Percentiles rank a stretch among this genome's conserved stretches.
These are phyloP conservation scores for Fusarium sp. DNA, from an alignment of 2,329 filamentous ascomycete genomes.

Conservation along the genomic window DNA sequence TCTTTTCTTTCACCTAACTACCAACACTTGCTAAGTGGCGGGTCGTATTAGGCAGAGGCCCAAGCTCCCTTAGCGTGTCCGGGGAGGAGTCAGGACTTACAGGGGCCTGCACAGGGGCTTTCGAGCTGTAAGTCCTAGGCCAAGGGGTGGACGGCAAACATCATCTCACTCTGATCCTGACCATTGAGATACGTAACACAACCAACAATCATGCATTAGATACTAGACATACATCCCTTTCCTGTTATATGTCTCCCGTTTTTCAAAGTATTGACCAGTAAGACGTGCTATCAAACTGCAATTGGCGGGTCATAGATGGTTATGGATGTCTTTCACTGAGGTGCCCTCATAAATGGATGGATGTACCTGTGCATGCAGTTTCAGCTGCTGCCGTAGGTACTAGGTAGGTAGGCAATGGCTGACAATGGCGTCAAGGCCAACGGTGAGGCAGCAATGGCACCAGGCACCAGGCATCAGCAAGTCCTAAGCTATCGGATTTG, in stretches of 20 bases:
- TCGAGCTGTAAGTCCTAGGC: constrained; percentile 2
- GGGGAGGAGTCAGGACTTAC: constrained; percentile 1
- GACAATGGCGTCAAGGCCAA: neutral
- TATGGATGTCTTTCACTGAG: neutral
- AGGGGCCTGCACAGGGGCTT: neutral
- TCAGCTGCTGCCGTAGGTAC: neutral
- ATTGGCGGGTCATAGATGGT: neutral
- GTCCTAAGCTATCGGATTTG: neutral
- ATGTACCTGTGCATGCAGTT: neutral
- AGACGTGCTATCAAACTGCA: neutral
- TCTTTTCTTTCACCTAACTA: neutral
- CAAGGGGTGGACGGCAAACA: neutral
- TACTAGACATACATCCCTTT: neutral
- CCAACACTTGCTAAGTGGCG: neutral
- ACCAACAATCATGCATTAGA: neutral
- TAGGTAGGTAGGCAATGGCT: neutral
- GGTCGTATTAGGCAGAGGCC: neutral
- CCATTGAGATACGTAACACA: neutral
- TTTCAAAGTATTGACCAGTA: neutral
- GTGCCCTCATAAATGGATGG: neutral
- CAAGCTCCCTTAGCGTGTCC: constrained; percentile 11
- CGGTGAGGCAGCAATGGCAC: neutral
- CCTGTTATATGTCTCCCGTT: neutral
- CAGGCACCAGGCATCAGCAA: constrained; percentile 12
- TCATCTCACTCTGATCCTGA: neutral